Conservation (phyloP, 805 yeast species). For the Ogataea philodendri region DNA sequence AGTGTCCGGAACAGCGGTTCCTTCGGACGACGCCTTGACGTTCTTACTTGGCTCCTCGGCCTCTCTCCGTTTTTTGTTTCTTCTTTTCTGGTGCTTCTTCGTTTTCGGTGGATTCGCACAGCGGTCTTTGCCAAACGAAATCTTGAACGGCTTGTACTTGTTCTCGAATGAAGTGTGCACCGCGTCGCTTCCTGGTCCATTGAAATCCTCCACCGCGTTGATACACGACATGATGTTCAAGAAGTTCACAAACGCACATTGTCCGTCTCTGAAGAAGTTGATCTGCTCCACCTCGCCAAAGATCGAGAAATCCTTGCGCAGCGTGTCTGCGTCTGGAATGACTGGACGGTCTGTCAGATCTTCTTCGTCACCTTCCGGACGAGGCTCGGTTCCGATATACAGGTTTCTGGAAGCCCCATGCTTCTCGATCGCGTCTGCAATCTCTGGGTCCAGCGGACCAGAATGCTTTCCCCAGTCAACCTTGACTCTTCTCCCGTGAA, state of each 20-base stretch:
- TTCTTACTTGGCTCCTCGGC: constrained; percentile 6
- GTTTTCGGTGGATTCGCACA: constrained; percentile 72
- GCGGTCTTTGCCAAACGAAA: constrained; percentile 69
- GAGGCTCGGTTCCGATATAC: constrained; percentile 60
- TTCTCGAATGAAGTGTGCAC: constrained; percentile 41
- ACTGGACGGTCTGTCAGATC: constrained; percentile 29
- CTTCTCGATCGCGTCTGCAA: constrained; percentile 57
- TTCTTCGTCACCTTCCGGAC: constrained; percentile 34
- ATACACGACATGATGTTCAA: constrained; percentile 63
- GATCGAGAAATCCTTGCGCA: constrained; percentile 56
- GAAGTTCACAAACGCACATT: constrained; percentile 75
- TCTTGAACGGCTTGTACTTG: constrained; percentile 52
- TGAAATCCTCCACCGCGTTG: constrained; percentile 58
- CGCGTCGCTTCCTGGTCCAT: constrained; percentile 32
- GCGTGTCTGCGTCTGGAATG: constrained; percentile 47
- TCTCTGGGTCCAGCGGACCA: constrained; percentile 56
- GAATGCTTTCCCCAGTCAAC: constrained; percentile 75
- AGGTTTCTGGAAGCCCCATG: constrained; percentile 73
- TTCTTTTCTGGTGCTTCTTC: constrained; percentile 42
- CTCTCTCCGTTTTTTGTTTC: constrained; percentile 33
- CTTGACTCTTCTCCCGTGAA: constrained; percentile 60
- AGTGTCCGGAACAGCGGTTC: constrained; percentile 10
- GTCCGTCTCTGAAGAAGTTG: constrained; percentile 64
- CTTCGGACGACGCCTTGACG: constrained; percentile 6
- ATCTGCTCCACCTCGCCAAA: constrained; percentile 79